These are phyloP conservation scores for Serendipita indica DNA, from an alignment of 768 basidiomycete species.

Conservation along the genomic window DNA sequence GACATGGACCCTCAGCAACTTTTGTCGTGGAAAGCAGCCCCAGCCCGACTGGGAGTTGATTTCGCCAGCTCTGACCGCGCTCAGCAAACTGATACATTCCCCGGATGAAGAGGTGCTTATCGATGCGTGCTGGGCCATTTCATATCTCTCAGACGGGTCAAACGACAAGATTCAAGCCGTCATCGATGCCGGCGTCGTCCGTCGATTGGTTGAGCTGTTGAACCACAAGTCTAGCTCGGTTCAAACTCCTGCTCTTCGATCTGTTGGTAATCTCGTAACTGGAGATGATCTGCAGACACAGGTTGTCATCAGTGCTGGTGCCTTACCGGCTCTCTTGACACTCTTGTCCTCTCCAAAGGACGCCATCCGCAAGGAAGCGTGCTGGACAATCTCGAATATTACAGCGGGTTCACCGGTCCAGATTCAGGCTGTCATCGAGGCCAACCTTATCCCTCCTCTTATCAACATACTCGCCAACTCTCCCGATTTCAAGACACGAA, in stretches of 20 bases:
- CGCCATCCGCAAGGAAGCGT: conserved; percentile 97
- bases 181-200: conserved; percentile 94
- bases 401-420: conserved; percentile 95
- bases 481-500: conserved; percentile 91
- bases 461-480: conserved; percentile 96
- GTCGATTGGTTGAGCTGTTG: conserved; percentile 90
- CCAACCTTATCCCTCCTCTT: conserved; percentile 43
- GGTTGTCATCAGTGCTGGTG: conserved; percentile 95
- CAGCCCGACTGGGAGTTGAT: conserved; percentile 98
- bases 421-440: conserved; percentile 94
- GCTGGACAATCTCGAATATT: conserved; percentile 99
- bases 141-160: conserved; percentile 95
- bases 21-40: conserved; percentile 94
- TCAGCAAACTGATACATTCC: conserved; percentile 97
- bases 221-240: conserved; percentile 87
- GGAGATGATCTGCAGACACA: conserved; percentile 99
- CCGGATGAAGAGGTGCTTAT: conserved; percentile 98
- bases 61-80: conserved; percentile 87
- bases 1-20: conserved; percentile 99
- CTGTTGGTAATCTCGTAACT: conserved; percentile 97
- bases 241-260: conserved; percentile 94
- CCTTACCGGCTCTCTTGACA: conserved; percentile 84
- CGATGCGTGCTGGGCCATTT: conserved; percentile 99
- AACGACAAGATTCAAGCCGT: conserved; percentile 99
- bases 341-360: conserved; percentile 94